These are phyloP conservation scores for Pseudopithomyces chartarum DNA, from an alignment of 2,329 filamentous ascomycete genomes.

Conservation along the genomic window DNA sequence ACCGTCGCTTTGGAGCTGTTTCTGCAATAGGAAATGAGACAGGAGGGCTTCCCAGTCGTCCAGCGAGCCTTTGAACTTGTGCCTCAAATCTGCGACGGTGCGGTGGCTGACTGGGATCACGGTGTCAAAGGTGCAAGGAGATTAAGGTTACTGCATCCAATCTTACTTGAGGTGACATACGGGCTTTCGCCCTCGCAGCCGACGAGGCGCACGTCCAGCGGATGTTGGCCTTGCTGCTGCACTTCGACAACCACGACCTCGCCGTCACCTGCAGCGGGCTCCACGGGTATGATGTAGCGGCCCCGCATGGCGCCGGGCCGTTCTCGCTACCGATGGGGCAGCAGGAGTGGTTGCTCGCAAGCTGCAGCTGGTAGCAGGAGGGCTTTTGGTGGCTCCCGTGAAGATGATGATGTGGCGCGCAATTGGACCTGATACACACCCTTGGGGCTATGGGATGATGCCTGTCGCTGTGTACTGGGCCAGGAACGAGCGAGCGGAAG, in stretches of 20 bases:
- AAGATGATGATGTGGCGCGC: constrained; percentile 15
- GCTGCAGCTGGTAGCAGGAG: constrained; percentile 16
- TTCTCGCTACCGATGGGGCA: constrained; percentile 11
- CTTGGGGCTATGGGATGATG: constrained; percentile 18
- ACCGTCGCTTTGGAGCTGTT: constrained; percentile 48
- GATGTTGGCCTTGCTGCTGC: constrained; percentile 55
- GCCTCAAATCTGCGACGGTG: constrained; percentile 36
- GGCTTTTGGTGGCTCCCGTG: constrained; percentile 9
- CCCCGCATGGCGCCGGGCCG: constrained; percentile 15
- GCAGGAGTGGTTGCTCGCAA: constrained; percentile 8
- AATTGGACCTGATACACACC: constrained; percentile 18
- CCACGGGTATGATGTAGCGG: constrained; percentile 61
- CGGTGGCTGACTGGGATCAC: constrained; percentile 36
- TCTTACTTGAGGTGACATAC: constrained; percentile 64
- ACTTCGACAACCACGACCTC: constrained; percentile 67
- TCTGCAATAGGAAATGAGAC: constrained; percentile 59
- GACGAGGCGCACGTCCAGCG: constrained; percentile 68
- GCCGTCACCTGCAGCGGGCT: constrained; percentile 58
- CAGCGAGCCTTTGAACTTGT: constrained; percentile 42
- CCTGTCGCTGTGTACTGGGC: constrained; percentile 9
- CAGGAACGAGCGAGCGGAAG: constrained; percentile 3
- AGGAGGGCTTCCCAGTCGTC: constrained; percentile 72
- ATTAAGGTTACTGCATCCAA: constrained; percentile 18
- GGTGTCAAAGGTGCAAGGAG: constrained; percentile 26
- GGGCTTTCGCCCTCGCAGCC: constrained; percentile 70